Evolutionary conservation across 768 basidiomycete genomes (phyloP).

Genomic region (Podaxis carcinomalis): DNA sequence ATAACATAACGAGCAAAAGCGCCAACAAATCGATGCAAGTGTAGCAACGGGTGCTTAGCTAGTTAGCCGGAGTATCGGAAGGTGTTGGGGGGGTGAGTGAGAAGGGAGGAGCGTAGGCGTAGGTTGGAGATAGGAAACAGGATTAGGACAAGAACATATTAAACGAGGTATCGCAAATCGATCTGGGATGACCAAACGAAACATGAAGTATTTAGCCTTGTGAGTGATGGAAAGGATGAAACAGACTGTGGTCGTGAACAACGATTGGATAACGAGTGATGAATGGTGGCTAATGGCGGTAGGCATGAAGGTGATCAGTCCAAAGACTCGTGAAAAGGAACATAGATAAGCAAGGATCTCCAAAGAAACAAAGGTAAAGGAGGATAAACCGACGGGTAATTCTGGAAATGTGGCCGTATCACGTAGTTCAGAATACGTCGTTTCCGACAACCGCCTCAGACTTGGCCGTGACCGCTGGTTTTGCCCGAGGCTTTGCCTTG

Average conservation of each 20-base stretch:
- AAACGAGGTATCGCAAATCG: constrained; percentile 10
- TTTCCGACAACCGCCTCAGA: not conserved
- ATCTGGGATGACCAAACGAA: not conserved
- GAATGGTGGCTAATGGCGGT: not conserved
- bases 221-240: not conserved
- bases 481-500: not conserved
- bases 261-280: not conserved
- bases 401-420: not conserved
- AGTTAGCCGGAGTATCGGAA: not conserved
- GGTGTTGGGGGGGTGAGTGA: not conserved
- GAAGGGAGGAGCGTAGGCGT: not conserved
- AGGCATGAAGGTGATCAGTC: not conserved
- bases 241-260: not conserved
- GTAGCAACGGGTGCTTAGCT: not conserved
- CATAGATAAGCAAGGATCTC: not conserved
- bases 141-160: not conserved
- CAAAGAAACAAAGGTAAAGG: not conserved
- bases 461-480: not conserved
- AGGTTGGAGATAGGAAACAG: not conserved
- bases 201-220: not conserved
- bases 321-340: not conserved
- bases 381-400: too few species aligned
- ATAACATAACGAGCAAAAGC: not conserved
- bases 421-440: not conserved
- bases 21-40: not conserved